Evolutionary conservation across 371 early-diverging fungal species (phyloP), one percentile per base, ranked within the genome.

Genomic region (Lichtheimia ornata): DNA sequence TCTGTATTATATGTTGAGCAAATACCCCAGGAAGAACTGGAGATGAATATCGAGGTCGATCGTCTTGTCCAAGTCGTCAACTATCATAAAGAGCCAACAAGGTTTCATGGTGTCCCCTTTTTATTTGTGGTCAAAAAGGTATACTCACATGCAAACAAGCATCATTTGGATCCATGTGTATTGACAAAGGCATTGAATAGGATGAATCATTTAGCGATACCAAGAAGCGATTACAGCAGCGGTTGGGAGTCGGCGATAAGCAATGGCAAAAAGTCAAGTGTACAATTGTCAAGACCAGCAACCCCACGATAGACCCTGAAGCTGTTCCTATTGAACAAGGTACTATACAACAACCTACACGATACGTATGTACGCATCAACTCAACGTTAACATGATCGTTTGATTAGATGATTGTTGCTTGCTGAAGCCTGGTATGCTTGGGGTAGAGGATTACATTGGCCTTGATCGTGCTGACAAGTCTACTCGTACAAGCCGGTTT

Each of bases 51-150:
- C 18, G 76, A 81, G 24, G 76, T 72, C 18, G 90, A 88, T 61
- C 73, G 77, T 13, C 49, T 82, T 18, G 58, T 84, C 25, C 79
- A 84, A 47, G 90, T 92, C 11, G 84, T 88, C 70, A 95, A 93
- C 72, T 95, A 89, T 70, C 73, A 82, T 59, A 86, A 87, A 58
- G 88, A 91, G 25, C 79, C 87, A 2, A 50, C 64, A 14, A 79
- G 87, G 9, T 65, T 84, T 2, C 95, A 96, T 73, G 79, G 95
- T 49, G 77, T 92, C 59, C 97, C 97, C 2, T 95, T 96, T 81
- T 67, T 76, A 53, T 87, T 94, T 64, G 79, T 83, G 20, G 71
- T 92, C 44, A 84, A 80, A 62, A 80, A 87, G 81, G 84, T 65
- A 57, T 18, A 2, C n/a, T n/a, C 2, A 15, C 6, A 11, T 49